Evolutionary conservation across 306 rosid species (phyloP), one percentile per base, ranked within the genome.

Genomic region (Prunus campanulata): DNA sequence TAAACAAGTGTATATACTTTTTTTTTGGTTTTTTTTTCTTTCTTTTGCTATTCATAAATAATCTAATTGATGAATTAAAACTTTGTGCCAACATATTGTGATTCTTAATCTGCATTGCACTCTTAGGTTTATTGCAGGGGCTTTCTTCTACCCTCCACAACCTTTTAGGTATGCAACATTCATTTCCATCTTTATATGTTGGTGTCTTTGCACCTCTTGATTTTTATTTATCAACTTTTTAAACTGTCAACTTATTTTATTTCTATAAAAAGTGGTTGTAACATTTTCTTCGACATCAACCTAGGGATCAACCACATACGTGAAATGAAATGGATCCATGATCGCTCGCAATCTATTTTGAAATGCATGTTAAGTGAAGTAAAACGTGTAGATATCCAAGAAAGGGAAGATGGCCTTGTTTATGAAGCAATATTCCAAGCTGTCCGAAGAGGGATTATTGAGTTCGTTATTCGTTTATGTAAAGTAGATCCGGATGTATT

Each of bases 301-400:
- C 3, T 50, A 80, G 78, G 85, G 30, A 51, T 52, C 10, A 70
- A 44, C 20, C 13, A 14, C 4, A 50, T 81, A 25, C 15, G 15
- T 6, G 30, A 81, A 15, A 16, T 11, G 51, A 77, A 68, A 47
- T 6, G 51, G 48, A 9, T 46, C 0, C 82, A 82, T 42, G 1
- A 0, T 3, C 56, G 14, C 15, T 22, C 68, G 8, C 8, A 24
- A 24, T 24, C 24, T 24, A 24, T 0, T 24, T 24, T 24, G 24
- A 0, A 24, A 24, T 24, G 24, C 24, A 24, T 24, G 24, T 24
- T 24, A 24, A 2, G 59, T 0, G 24, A 24, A 24, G 24, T 63
- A 14, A 8, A 10, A n/a, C 0, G 27, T 8, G 62, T 75, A 9
- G 16, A 22, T 14, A 2, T 0, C 0, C 1, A 0, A 12, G 20